Conservation (phyloP, 495 filamentous ascomycete genomes). For the Chaetomium cochliodes region DNA sequence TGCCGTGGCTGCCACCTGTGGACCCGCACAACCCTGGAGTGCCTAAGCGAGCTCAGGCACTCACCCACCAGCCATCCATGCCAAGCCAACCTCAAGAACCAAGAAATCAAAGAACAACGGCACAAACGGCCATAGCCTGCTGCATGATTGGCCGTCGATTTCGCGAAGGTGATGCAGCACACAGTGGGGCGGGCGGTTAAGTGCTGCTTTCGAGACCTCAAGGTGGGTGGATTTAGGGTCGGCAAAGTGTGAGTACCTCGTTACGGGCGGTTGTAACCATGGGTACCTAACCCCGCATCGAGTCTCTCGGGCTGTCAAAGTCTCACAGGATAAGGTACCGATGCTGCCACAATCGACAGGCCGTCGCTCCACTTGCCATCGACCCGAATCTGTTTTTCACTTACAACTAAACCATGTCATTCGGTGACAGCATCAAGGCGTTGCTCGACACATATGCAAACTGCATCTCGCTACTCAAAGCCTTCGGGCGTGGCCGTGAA, state of each 20-base stretch:
- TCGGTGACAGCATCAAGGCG: conserved; percentile 33
- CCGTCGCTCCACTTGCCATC: background rate
- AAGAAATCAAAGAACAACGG: background rate
- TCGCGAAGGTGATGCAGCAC: background rate
- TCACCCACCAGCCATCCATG: no score
- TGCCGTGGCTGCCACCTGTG: no score
- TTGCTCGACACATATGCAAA: conserved; percentile 40
- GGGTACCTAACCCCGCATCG: conserved; percentile 13
- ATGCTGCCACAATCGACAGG: background rate
- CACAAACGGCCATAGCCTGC: background rate
- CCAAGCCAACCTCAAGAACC: no score
- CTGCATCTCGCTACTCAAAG: conserved; percentile 38
- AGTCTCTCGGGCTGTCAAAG: background rate
- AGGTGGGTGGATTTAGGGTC: no score
- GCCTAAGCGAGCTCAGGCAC: no score
- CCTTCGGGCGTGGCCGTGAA: conserved; percentile 22
- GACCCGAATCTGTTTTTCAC: background rate
- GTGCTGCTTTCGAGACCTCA: no score
- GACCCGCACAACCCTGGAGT: no score
- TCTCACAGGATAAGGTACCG: background rate
- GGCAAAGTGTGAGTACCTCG: no score
- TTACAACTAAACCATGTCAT: conserved; percentile 25
- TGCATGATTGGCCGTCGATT: conserved; percentile 1
- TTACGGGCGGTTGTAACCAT: no score
- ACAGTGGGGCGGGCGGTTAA: background rate